Conservation (phyloP, 495 filamentous ascomycete genomes). For the Hypoxylon trugodes region DNA sequence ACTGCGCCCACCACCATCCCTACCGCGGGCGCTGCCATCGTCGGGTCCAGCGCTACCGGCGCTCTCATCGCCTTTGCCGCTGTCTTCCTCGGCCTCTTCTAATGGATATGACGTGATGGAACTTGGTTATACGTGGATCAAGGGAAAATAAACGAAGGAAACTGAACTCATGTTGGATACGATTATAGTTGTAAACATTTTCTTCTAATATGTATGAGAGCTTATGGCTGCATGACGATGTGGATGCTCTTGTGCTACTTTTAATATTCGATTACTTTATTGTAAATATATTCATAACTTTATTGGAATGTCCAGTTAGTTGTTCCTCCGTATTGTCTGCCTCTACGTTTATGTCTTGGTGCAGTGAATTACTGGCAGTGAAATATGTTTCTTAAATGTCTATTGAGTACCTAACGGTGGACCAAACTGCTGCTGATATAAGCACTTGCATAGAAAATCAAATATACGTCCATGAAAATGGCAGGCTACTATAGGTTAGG, state of each 20-base stretch:
- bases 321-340: too few species aligned
- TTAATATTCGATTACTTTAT: constrained; percentile 37
- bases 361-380: too few species aligned
- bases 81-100: constrained; percentile 39
- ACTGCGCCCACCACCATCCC: constrained; percentile 23
- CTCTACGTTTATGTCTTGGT: too few species aligned
- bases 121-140: not conserved
- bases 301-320: too few species aligned
- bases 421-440: too few species aligned
- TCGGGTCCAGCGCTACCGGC: constrained; percentile 35
- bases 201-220: constrained; percentile 6
- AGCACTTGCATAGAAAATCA: too few species aligned
- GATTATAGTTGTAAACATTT: constrained; percentile 20
- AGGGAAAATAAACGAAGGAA: constrained; percentile 2
- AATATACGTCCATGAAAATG: too few species aligned
- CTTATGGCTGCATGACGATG: not conserved
- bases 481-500: not conserved
- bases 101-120: constrained; percentile 10
- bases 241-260: not conserved
- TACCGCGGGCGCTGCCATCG: constrained; percentile 34
- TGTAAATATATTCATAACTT: constrained; percentile 23
- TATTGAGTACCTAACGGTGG: too few species aligned
- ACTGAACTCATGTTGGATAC: constrained; percentile 11
- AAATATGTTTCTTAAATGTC: too few species aligned
- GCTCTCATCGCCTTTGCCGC: constrained; percentile 34